These are phyloP conservation scores for Talaromyces albobiverticillius DNA, from an alignment of 2,329 filamentous ascomycete species.

Conservation along the genomic window DNA sequence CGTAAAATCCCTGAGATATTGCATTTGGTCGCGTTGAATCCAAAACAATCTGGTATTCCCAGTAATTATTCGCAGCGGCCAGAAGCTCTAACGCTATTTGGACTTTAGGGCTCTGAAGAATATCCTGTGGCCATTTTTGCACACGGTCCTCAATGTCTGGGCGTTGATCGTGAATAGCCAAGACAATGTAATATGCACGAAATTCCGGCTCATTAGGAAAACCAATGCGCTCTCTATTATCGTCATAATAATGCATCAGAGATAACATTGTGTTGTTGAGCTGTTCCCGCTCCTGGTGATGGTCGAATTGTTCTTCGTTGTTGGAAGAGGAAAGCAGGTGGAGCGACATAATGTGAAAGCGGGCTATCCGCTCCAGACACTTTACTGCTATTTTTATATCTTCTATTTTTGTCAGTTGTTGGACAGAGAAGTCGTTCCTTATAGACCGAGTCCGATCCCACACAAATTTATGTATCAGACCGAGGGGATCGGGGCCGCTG, in stretches of 20 bases:
- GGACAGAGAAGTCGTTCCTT: constrained; percentile 64
- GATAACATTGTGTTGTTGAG: constrained; percentile 62
- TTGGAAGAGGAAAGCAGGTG: constrained; percentile 56
- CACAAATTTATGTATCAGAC: constrained; percentile 59
- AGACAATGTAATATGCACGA: constrained; percentile 60
- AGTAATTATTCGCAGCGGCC: constrained; percentile 53
- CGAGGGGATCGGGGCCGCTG: constrained; percentile 48
- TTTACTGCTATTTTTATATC: constrained; percentile 58
- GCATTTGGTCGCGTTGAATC: constrained; percentile 48
- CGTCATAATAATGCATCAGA: constrained; percentile 60
- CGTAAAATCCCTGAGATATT: constrained; percentile 58
- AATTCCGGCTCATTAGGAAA: constrained; percentile 64
- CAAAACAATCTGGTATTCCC: constrained; percentile 51
- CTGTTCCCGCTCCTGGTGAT: constrained; percentile 62
- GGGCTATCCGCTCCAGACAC: constrained; percentile 61
- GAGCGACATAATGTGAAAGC: constrained; percentile 61
- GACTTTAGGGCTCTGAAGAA: constrained; percentile 53
- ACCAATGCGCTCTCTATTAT: constrained; percentile 47
- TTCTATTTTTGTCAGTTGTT: constrained; percentile 55
- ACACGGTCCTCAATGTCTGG: constrained; percentile 58
- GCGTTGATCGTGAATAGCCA: constrained; percentile 51
- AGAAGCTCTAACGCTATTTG: constrained; percentile 57
- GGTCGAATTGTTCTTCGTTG: constrained; percentile 53
- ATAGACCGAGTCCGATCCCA: constrained; percentile 65
- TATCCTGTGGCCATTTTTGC: constrained; percentile 52